Evolutionary conservation across 441 rosid genomes (phyloP).

Genomic region (Manihot esculenta): DNA sequence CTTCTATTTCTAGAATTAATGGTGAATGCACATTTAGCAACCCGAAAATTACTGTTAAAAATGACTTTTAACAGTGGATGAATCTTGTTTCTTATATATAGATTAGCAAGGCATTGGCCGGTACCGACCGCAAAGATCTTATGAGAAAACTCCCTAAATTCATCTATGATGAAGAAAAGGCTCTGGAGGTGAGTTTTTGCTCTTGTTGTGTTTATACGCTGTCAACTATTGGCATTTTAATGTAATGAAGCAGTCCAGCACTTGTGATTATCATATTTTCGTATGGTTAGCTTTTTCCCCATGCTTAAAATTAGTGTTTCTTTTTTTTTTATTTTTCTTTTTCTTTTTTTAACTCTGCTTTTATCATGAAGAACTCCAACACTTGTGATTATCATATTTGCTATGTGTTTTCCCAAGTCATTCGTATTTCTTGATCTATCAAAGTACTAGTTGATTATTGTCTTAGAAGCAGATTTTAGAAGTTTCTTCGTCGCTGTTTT

Average conservation of each 20-base stretch:
- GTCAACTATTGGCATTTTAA: constrained; percentile 5
- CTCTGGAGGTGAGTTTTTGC: constrained; percentile 69
- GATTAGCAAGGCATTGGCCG: constrained; percentile 86
- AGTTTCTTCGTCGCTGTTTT: too few species aligned
- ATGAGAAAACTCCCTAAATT: constrained; percentile 93
- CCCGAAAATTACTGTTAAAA: neutral
- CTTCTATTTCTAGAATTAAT: neutral
- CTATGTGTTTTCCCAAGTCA: neutral
- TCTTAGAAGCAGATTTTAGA: too few species aligned
- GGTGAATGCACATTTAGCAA: neutral
- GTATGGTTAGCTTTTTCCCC: too few species aligned
- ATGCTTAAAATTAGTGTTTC: too few species aligned
- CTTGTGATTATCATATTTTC: too few species aligned
- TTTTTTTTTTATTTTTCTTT: too few species aligned
- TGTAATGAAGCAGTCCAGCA: too few species aligned
- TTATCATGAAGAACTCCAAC: too few species aligned
- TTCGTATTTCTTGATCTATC: neutral
- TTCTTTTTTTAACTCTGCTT: too few species aligned
- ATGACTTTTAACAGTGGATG: neutral
- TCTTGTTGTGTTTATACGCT: neutral
- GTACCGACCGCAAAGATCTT: constrained; percentile 76
- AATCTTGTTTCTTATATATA: constrained; percentile 29
- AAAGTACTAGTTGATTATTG: neutral
- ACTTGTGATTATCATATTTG: too few species aligned
- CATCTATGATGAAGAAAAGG: constrained; percentile 90